Base-by-base conservation (phyloP, 768 basidiomycete genomes). In the Suillus subluteus region DNA sequence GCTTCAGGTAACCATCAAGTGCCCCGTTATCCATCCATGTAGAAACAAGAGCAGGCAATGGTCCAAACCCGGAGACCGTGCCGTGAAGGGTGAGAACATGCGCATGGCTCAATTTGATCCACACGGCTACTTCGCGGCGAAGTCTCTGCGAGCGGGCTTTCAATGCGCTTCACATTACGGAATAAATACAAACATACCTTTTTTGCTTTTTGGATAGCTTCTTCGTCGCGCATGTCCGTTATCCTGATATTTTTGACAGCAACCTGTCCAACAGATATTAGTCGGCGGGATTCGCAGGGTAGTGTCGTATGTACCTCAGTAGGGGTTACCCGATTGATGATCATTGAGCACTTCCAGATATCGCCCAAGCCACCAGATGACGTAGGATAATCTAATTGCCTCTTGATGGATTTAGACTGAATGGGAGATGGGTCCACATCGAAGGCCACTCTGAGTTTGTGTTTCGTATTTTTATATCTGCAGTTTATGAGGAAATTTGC, bases 201-300 rank as follows among this genome's bases (percentile, higher is more conserved):
- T 38, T 9, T 40, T 16, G 58, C 37, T 40, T 59, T 38, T 59
- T 59, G 23, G 9, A 59, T 7, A 16, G 23, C 8, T 40, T 16
- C 13, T 59, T 40, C 23, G 9, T 59, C 26, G 5, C 38, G 38
- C 16, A 40, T 11, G 35, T 40, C 38, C 4, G 58, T 1, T 2
- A 59, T 59, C 23, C 58, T 59, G 16, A 59, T 59, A 11, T 15
- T 16, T 40, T 59, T 59, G 23, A 59, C 58, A 40, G 58, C 58
- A 37, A 40, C 58, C 58, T 59, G 38, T 59, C 8, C 58, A 40
- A 26, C 1, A 26, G 38, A 23, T 40, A 26, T 59, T 6, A 18
- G 15, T 59, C 8, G 8, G 5, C 7, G 16, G 26, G 16, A 40
- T 15, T 26, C 2, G 38, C 38, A 59, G 58, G 23, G 38, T 16